phyloP scores from a whole-genome alignment of 371 early-diverging fungal species.

The Mucor circinelloides region DNA sequence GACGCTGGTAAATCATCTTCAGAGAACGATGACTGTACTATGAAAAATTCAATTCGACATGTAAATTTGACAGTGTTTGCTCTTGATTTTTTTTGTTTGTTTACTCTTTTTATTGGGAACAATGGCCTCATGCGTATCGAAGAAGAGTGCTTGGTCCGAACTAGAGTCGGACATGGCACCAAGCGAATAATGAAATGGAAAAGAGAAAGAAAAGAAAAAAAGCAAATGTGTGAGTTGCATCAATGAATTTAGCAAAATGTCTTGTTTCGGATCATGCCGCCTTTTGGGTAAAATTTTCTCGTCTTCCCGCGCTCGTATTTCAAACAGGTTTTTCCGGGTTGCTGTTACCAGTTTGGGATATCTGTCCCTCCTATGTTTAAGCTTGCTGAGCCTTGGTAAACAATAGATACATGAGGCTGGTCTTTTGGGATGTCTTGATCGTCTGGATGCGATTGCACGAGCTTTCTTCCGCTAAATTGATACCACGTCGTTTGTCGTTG shows the following conservation, averaged over 20 bases:
- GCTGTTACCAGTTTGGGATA: not conserved
- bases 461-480: not conserved
- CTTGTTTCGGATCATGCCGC: slow-evolving; percentile 2
- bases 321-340: not conserved
- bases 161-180: slow-evolving; percentile 11
- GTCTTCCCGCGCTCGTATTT: not conserved
- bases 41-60: not conserved
- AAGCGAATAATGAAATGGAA: not conserved
- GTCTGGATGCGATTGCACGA: not conserved
- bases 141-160: slow-evolving; percentile 6
- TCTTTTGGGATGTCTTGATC: not conserved
- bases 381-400: not conserved
- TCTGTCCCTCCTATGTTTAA: not conserved
- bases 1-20: not conserved
- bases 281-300: not conserved
- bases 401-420: not conserved
- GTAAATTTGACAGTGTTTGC: not conserved
- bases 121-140: not conserved
- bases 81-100: not conserved
- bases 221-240: not conserved
- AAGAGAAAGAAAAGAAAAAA: not conserved
- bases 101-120: not conserved
- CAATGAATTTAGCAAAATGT: not conserved
- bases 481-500: not conserved
- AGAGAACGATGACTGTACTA: not conserved